A percentile compares a stretch with the other conserved stretches of the same genome.
phyloP scores from a whole-genome alignment of 768 basidiomycete genomes.

The Suillus variegatus region DNA sequence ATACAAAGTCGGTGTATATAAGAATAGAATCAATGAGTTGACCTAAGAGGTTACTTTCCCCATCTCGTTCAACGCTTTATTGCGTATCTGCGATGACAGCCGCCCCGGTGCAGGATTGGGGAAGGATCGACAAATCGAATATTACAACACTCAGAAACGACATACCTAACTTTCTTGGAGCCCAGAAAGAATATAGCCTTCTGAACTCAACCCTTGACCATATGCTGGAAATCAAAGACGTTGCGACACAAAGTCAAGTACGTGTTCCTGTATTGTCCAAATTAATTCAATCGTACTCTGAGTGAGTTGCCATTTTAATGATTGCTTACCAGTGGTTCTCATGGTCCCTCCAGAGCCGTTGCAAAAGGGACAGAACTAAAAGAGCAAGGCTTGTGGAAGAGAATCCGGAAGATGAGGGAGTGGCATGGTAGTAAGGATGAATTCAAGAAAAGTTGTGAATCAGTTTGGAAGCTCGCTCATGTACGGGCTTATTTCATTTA shows the following conservation, averaged over 20 bases:
- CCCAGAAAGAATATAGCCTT: not conserved
- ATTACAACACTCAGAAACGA: not conserved
- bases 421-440: fast-evolving
- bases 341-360: not conserved
- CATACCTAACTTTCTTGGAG: not conserved
- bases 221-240: fast-evolving
- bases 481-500: not conserved
- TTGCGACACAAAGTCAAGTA: not conserved
- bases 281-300: fast-evolving
- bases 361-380: fast-evolving
- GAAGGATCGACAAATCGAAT: not conserved
- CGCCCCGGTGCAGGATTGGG: not conserved
- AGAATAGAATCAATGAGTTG: not conserved
- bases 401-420: not conserved
- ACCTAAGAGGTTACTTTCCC: not conserved
- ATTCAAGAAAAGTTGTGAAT: fast-evolving
- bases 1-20: not conserved
- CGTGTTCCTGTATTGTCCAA: not conserved
- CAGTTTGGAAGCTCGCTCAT: not conserved
- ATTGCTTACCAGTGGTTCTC: not conserved
- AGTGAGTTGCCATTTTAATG: not conserved
- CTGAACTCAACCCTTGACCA: not conserved
- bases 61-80: too few relatives aligned
- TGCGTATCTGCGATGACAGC: not conserved
- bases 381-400: not conserved